phyloP scores from a whole-genome alignment of 2,329 filamentous ascomycete species.

The Exserohilum rostratum region DNA sequence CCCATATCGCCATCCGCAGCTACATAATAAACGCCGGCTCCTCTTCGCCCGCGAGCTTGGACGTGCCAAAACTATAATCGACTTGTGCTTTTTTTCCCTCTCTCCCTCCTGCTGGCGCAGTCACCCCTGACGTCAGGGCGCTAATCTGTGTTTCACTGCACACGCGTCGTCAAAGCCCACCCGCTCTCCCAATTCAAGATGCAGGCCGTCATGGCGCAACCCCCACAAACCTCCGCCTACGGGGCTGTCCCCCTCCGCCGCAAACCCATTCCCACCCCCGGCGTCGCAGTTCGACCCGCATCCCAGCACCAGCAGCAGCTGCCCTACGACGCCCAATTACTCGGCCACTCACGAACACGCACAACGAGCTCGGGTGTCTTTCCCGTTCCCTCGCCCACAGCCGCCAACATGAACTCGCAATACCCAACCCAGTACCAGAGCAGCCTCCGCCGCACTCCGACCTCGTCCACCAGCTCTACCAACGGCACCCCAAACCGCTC shows the following conservation, averaged over 20 bases:
- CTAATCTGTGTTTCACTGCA: constrained; percentile 35
- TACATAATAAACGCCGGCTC: constrained; percentile 30
- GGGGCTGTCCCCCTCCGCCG: constrained; percentile 40
- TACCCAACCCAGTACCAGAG: constrained; percentile 44
- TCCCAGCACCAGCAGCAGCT: constrained; percentile 29
- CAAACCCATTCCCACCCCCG: constrained; percentile 44
- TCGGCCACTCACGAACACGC: constrained; percentile 45
- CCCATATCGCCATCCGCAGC: constrained; percentile 17
- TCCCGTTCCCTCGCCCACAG: constrained; percentile 32
- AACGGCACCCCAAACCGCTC: constrained; percentile 55
- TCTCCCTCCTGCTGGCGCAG: constrained; percentile 16
- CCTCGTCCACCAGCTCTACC: constrained; percentile 71
- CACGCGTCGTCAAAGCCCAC: constrained; percentile 11
- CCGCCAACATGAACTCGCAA: constrained; percentile 42
- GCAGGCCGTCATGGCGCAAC: constrained; percentile 39
- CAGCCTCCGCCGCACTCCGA: constrained; percentile 64
- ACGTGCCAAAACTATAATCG: constrained; percentile 3
- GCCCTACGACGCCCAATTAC: constrained; percentile 26
- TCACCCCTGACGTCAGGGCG: constrained; percentile 33
- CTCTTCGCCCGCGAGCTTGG: constrained; percentile 9
- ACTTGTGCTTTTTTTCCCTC: constrained; percentile 21
- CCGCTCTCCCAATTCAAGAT: constrained; percentile 22
- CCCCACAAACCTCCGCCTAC: constrained; percentile 31
- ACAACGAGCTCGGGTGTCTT: constrained; percentile 49
- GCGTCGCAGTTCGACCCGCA: constrained; percentile 40